These are phyloP conservation scores for Zelonia costaricensis DNA, from an alignment of 208 protist species.

Conservation along the genomic window DNA sequence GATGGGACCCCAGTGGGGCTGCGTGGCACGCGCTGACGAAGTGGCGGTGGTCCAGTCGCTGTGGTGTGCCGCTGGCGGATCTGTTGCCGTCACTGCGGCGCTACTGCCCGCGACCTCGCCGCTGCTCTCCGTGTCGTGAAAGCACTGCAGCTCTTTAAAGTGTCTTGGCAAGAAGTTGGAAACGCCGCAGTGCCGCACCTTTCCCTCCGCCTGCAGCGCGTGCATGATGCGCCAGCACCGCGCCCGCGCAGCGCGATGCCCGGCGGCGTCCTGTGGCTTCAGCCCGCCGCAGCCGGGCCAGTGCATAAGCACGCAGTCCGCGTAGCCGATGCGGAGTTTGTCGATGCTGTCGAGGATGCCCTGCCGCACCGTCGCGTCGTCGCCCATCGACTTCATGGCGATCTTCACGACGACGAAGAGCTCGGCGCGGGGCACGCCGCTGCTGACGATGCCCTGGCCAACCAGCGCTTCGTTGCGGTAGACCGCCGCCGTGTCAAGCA, in stretches of 20 bases:
- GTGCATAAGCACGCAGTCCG: constrained; percentile 79
- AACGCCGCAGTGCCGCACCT: constrained; percentile 65
- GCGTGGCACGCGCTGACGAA: background rate
- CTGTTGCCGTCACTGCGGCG: background rate
- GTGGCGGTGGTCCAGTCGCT: background rate
- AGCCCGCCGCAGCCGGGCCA: constrained; percentile 80
- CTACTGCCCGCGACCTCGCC: constrained; percentile 2
- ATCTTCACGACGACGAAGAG: constrained; percentile 85
- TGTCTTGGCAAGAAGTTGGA: constrained; percentile 84
- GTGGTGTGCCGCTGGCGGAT: background rate
- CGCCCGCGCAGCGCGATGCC: constrained; percentile 49
- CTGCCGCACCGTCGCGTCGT: constrained; percentile 29
- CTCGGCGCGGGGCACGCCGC: constrained; percentile 57
- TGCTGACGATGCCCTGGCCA: constrained; percentile 55
- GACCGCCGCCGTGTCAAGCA: constrained; percentile 81
- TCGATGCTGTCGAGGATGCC: constrained; percentile 60
- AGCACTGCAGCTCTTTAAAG: constrained; percentile 51
- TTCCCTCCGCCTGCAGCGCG: constrained; percentile 48
- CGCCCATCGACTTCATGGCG: constrained; percentile 56
- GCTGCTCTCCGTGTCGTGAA: background rate
- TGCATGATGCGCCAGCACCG: constrained; percentile 74
- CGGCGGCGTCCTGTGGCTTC: constrained; percentile 42
- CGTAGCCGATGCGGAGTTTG: constrained; percentile 67
- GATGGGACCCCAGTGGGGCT: constrained; percentile 16
- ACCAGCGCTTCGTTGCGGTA: constrained; percentile 84